A percentile compares a stretch with the other conserved stretches of the same genome.
These are phyloP conservation scores for Tylopilus intermedius DNA, from an alignment of 768 basidiomycete species.

Conservation along the genomic window DNA sequence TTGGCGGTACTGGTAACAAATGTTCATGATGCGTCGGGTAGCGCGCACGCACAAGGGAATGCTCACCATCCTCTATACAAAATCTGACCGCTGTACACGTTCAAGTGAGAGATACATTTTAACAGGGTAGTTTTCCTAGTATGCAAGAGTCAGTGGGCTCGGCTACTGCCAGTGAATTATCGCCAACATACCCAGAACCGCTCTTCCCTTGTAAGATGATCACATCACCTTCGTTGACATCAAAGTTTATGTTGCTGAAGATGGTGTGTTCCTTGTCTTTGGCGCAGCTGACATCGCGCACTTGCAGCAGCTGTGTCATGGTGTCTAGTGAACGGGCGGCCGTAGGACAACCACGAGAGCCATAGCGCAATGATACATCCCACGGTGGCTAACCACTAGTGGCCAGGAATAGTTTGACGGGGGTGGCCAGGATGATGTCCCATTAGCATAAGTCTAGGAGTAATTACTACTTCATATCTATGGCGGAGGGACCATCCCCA, in stretches of 20 bases:
- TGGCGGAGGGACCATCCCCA: conserved; percentile 57
- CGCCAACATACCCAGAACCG: conserved; percentile 56
- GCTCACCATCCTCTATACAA: conserved; percentile 62
- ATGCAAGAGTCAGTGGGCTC: conserved; percentile 3
- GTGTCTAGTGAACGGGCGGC: background rate
- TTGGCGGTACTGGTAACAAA: conserved; percentile 41
- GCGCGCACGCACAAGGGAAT: background rate
- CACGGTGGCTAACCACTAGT: conserved; percentile 11
- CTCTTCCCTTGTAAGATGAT: conserved; percentile 74
- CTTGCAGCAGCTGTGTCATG: conserved; percentile 41
- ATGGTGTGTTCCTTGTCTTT: conserved; percentile 44
- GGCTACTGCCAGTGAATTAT: background rate
- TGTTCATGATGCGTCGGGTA: background rate
- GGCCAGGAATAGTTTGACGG: background rate
- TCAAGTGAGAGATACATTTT: conserved; percentile 80
- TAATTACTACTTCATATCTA: conserved; percentile 31
- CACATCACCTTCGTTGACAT: conserved; percentile 68
- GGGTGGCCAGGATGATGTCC: conserved; percentile 20
- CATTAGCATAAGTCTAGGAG: conserved; percentile 26
- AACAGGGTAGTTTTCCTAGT: conserved; percentile 66
- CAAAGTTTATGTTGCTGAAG: conserved; percentile 58
- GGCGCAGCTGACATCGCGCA: conserved; percentile 47
- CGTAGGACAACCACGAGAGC: background rate
- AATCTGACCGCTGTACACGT: conserved; percentile 62
- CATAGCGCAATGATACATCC: background rate